Conservation (phyloP, 139 green algal genomes). For the Chlorella ohadii region DNA sequence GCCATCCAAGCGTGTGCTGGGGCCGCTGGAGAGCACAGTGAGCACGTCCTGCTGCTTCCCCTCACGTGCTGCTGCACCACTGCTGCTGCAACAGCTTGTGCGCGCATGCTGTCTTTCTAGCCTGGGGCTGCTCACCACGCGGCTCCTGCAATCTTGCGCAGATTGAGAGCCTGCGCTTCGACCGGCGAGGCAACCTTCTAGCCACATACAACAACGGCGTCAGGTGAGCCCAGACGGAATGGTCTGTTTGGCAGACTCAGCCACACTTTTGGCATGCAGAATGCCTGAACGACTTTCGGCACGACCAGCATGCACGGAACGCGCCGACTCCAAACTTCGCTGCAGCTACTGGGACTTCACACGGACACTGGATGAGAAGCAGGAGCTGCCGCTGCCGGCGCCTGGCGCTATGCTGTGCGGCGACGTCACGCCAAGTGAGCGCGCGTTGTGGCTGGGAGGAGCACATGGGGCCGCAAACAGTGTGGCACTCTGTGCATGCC, state of each 20-base stretch:
- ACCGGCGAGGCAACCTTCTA: slow-evolving; percentile 33
- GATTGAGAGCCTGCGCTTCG: slow-evolving; percentile 38
- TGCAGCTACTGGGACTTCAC: slow-evolving; percentile 18
- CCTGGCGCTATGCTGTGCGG: slow-evolving; percentile 16
- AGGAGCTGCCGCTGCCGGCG: slow-evolving; percentile 38
- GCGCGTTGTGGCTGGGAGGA: not conserved
- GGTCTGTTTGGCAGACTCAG: too few species aligned
- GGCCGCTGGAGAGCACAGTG: slow-evolving; percentile 25
- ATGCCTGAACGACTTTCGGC: too few species aligned
- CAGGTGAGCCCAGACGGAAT: not conserved
- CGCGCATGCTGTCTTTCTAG: too few species aligned
- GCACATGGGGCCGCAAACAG: too few species aligned
- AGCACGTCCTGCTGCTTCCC: not conserved
- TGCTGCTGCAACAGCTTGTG: not conserved
- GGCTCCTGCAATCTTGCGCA: too few species aligned
- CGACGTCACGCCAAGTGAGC: slow-evolving; percentile 14
- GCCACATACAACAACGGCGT: slow-evolving; percentile 37
- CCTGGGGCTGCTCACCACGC: too few species aligned
- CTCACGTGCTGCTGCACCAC: not conserved
- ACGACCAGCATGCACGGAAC: too few species aligned
- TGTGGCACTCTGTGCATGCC: too few species aligned
- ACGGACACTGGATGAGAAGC: slow-evolving; percentile 8
- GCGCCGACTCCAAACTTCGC: too few species aligned
- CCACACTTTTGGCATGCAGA: too few species aligned
- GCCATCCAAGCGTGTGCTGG: not conserved